Conservation (phyloP, 768 basidiomycete genomes). For the Trametes cinnabarina region DNA sequence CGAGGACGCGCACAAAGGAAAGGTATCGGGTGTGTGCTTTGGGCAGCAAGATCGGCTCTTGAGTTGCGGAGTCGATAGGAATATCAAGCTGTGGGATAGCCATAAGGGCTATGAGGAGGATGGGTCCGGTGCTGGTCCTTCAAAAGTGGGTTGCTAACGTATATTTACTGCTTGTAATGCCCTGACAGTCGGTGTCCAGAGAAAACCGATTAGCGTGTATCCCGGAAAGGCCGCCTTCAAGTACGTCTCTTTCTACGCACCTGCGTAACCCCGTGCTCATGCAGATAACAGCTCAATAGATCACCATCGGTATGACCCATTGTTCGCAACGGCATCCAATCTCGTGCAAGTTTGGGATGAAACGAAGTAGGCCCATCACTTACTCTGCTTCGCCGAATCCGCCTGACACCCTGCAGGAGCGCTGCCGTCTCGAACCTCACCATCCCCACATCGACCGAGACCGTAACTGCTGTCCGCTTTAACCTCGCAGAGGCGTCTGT, state of each 20-base stretch:
- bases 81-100: constrained; percentile 77
- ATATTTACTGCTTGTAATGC: neutral
- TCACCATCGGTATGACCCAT: constrained; percentile 83
- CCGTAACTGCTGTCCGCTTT: constrained; percentile 84
- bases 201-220: constrained; percentile 72
- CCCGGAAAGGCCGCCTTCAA: constrained; percentile 89
- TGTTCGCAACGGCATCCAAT: constrained; percentile 93
- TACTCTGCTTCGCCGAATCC: neutral
- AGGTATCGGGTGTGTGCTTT: constrained; percentile 80
- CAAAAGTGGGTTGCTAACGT: constrained; percentile 33
- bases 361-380: constrained; percentile 62
- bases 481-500: constrained; percentile 93
- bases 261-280: neutral
- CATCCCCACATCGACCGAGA: constrained; percentile 86
- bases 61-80: constrained; percentile 81
- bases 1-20: constrained; percentile 77
- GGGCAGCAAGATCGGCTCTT: constrained; percentile 59
- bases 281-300: constrained; percentile 72
- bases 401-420: constrained; percentile 48
- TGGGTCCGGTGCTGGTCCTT: constrained; percentile 35
- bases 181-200: constrained; percentile 19
- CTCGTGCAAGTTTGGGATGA: constrained; percentile 98
- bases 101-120: constrained; percentile 18
- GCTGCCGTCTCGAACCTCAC: constrained; percentile 84
- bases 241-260: constrained; percentile 40